Base-by-base conservation (phyloP, 805 yeast species). In the Candida railenensis region DNA sequence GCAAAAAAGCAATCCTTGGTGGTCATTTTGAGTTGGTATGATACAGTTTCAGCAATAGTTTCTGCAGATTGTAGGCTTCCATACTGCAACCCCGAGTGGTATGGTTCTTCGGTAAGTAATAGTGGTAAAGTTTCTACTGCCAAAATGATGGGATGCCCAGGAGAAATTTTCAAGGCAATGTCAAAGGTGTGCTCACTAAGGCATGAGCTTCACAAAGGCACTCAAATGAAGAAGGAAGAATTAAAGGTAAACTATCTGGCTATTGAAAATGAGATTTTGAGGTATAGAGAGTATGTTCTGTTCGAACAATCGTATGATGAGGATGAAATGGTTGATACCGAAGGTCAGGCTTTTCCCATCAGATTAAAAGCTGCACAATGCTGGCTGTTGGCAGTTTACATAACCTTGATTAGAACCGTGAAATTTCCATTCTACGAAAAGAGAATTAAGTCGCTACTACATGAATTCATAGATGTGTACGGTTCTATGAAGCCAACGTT, bases 121-220 rank as follows among this genome's bases (percentile, higher is more conserved):
- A 36, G 14, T 18, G 74, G 70, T 47, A 54, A 56, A 9, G 66
- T 75, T 3, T 77, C 83, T 15, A 78, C 82, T 0, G 69, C 78
- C 4, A 70, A 68, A 46, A 69, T 80, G 74, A 78, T 77, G 76
- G 85, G 83, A 1, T 80, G 85, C 50, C 84, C 85, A 0, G 82
- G 81, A 3, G 83, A 78, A 48, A 73, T 80, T 1, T 80, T 80
- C 55, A 58, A 61, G 15, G 71, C 78, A 3, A 65, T 80, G 55
- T 63, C 70, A 2, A 67, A 72, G 38, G 69, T 80, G 3, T 77
- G 82, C 49, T 54, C 55, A 11, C 52, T 78, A 9, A 52, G 72
- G 32, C 63, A 66, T 49, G 61, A 61, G 40, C 32, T 52, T 8
- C 51, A 22, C 44, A 41, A 38, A 40, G 46, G 37, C 40, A 48